Evolutionary conservation across 1,139 yeast species (phyloP).

Genomic region (Suhomyces choctaworum): DNA sequence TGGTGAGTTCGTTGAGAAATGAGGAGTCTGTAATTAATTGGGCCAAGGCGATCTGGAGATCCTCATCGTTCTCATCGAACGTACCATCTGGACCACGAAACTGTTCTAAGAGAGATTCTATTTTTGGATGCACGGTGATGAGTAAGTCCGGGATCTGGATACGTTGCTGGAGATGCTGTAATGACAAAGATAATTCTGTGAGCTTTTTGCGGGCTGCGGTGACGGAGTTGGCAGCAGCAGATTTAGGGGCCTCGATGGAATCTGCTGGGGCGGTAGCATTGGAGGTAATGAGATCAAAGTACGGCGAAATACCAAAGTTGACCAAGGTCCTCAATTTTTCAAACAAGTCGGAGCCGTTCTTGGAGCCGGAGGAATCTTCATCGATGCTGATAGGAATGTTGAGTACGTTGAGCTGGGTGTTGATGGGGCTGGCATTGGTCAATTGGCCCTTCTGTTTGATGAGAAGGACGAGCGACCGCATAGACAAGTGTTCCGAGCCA

Average conservation of each 20-base stretch:
- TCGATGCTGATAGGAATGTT: constrained; percentile 33
- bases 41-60: constrained; percentile 18
- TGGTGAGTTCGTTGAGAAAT: constrained; percentile 66
- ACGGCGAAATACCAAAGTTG: constrained; percentile 44
- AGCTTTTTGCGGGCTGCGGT: constrained; percentile 59
- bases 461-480: constrained; percentile 31
- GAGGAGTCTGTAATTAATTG: constrained; percentile 43
- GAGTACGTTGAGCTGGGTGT: constrained; percentile 43
- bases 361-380: constrained; percentile 11
- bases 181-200: constrained; percentile 65
- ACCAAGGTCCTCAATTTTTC: constrained; percentile 62
- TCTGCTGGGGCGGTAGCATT: not conserved
- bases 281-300: constrained; percentile 32
- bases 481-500: not conserved
- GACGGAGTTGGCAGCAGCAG: constrained; percentile 26
- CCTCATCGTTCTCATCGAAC: constrained; percentile 14
- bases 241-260: constrained; percentile 15
- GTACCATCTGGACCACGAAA: constrained; percentile 25
- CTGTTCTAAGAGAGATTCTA: constrained; percentile 33
- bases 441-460: constrained; percentile 47
- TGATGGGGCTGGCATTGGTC: constrained; percentile 23
- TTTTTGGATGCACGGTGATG: constrained; percentile 52
- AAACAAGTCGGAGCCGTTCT: constrained; percentile 34
- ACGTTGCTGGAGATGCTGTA: constrained; percentile 68
- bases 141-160: constrained; percentile 68